Percentiles rank a stretch among this genome's conserved stretches.
phyloP scores from a whole-genome alignment of 345 rosid genomes.

The Brassica juncea region DNA sequence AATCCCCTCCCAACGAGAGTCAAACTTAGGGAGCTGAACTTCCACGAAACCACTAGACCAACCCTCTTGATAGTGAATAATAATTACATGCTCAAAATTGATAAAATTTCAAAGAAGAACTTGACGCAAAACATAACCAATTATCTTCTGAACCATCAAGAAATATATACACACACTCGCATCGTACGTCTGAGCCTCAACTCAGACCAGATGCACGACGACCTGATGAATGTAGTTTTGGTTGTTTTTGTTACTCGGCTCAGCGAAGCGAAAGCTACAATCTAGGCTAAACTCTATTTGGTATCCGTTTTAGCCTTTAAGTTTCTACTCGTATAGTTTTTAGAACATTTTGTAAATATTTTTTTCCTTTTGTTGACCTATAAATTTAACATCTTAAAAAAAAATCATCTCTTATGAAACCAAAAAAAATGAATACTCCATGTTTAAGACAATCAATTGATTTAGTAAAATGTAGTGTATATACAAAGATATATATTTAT shows the following conservation, averaged over 20 bases:
- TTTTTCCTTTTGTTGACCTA: neutral
- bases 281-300: neutral
- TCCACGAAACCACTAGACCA: neutral
- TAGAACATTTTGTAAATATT: neutral
- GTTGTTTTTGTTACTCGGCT: neutral
- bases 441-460: neutral
- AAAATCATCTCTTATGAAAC: neutral
- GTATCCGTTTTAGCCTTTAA: neutral
- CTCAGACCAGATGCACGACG: neutral
- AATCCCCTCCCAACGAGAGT: too few relatives aligned
- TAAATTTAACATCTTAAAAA: neutral
- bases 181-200: neutral
- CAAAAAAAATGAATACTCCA: neutral
- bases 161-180: neutral
- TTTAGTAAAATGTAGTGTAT: neutral
- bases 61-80: neutral
- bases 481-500: neutral
- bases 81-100: neutral
- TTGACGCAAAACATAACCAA: neutral
- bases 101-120: neutral
- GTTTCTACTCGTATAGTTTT: neutral
- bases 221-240: neutral
- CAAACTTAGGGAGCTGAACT: neutral
- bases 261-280: neutral
- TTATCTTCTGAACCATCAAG: neutral